phyloP scores from a whole-genome alignment of 1,284 basidiomycete genomes.

The Schizopora paradoxa region DNA sequence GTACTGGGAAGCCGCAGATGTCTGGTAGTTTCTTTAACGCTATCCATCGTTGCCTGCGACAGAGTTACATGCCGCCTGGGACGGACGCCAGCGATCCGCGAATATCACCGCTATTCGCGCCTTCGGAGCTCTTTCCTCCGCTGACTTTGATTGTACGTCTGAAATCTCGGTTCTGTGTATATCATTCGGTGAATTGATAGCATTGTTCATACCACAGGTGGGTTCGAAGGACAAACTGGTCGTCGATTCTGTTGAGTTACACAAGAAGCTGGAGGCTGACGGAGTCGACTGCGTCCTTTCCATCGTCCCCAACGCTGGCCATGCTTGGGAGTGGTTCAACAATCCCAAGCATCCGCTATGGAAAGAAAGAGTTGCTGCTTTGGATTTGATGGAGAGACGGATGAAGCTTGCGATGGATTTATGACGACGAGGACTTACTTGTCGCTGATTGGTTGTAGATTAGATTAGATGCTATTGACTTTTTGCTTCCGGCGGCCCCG shows the following conservation, averaged over 20 bases:
- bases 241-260: slow-evolving; percentile 13
- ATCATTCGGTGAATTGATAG: neutral
- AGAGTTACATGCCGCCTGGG: slow-evolving; percentile 6
- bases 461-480: too few species aligned
- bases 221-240: slow-evolving; percentile 11
- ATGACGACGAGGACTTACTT: too few species aligned
- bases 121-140: slow-evolving; percentile 13
- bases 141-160: slow-evolving; percentile 12
- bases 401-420: too few species aligned
- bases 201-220: slow-evolving; percentile 4
- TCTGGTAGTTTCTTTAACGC: neutral
- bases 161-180: too few species aligned
- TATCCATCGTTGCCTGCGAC: slow-evolving; percentile 6
- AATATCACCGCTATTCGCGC: slow-evolving; percentile 13
- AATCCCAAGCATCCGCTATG: slow-evolving; percentile 9
- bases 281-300: slow-evolving; percentile 9
- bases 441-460: too few species aligned
- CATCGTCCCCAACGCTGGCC: slow-evolving; percentile 10
- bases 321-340: slow-evolving; percentile 14
- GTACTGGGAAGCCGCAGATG: slow-evolving; percentile 1
- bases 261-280: slow-evolving; percentile 9
- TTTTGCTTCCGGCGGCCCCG: too few species aligned
- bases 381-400: slow-evolving; percentile 8
- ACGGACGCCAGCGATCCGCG: slow-evolving; percentile 1
- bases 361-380: slow-evolving; percentile 4